Conservation (phyloP, 495 filamentous ascomycete species). For the Aspergillus hancockii region DNA sequence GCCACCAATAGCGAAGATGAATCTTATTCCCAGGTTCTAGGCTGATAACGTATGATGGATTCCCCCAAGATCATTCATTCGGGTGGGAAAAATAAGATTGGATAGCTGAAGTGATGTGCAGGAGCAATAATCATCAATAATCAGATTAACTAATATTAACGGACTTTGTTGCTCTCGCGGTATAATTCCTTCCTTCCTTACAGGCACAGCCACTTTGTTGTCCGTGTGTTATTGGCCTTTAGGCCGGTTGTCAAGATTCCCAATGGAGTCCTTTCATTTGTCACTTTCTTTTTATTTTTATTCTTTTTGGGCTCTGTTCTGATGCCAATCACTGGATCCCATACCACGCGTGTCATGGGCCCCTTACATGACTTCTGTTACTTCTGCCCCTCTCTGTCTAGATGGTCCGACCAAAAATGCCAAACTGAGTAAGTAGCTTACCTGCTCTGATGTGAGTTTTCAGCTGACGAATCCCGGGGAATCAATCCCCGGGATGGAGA, state of each 20-base stretch:
- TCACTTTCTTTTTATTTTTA: too few species aligned
- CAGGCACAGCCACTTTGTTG: conserved; percentile 18
- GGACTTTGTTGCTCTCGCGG: not conserved
- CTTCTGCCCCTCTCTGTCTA: not conserved
- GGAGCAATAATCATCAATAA: not conserved
- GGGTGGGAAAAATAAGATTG: not conserved
- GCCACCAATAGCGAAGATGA: not conserved
- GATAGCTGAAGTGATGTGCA: not conserved
- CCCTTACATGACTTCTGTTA: conserved; percentile 1
- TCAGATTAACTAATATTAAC: not conserved
- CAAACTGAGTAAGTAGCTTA: conserved; percentile 1
- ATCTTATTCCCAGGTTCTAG: not conserved
- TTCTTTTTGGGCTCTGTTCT: not conserved
- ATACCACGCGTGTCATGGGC: not conserved
- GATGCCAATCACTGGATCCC: not conserved
- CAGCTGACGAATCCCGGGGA: conserved; percentile 3
- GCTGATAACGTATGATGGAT: not conserved
- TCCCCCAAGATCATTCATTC: too few species aligned
- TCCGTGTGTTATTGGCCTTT: conserved; percentile 4
- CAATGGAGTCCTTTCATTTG: not conserved
- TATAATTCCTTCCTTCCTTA: conserved; percentile 10
- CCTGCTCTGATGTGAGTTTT: not conserved
- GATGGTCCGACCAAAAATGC: not conserved
- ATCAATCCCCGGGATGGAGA: not conserved
- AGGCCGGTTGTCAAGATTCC: not conserved